Evolutionary conservation across 1,284 basidiomycete genomes (phyloP).

Genomic region (Sparassis latifolia): DNA sequence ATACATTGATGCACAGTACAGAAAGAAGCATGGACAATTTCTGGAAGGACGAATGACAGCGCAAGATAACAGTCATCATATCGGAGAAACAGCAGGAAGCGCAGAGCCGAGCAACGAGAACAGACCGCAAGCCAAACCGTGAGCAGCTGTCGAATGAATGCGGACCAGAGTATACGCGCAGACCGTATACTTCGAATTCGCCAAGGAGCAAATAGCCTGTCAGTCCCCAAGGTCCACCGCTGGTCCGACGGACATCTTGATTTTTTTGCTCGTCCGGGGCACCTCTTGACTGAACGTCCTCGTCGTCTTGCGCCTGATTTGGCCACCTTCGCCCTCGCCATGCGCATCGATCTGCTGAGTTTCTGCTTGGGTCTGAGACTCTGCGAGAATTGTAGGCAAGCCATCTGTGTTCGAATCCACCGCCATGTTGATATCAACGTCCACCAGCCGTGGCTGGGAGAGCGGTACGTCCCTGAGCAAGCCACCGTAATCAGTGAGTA

Average conservation of each 20-base stretch:
- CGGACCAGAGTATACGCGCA: too few relatives aligned
- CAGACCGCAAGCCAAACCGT: too few relatives aligned
- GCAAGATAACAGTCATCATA: too few relatives aligned
- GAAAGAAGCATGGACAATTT: too few relatives aligned
- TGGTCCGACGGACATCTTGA: conserved; percentile 34
- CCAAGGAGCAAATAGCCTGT: not conserved
- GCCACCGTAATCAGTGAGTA: not conserved
- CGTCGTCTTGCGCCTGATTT: conserved; percentile 25
- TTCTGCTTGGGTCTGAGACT: conserved; percentile 50
- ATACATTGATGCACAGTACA: too few relatives aligned
- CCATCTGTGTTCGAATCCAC: not conserved
- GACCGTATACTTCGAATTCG: too few relatives aligned
- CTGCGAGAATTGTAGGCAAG: conserved; percentile 9
- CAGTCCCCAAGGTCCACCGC: conserved; percentile 35
- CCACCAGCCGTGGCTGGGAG: too few relatives aligned
- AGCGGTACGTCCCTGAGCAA: too few relatives aligned
- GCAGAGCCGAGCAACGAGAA: too few relatives aligned
- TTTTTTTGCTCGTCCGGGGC: conserved; percentile 25
- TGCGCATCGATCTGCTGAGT: conserved; percentile 26
- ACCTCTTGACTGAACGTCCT: conserved; percentile 9
- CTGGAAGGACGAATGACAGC: too few relatives aligned
- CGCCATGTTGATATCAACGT: conserved; percentile 3
- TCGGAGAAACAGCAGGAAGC: too few relatives aligned
- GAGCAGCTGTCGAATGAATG: too few relatives aligned
- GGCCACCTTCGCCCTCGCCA: not conserved